These are phyloP conservation scores for Venturia aucupariae DNA, from an alignment of 2,329 filamentous ascomycete species.

Conservation along the genomic window DNA sequence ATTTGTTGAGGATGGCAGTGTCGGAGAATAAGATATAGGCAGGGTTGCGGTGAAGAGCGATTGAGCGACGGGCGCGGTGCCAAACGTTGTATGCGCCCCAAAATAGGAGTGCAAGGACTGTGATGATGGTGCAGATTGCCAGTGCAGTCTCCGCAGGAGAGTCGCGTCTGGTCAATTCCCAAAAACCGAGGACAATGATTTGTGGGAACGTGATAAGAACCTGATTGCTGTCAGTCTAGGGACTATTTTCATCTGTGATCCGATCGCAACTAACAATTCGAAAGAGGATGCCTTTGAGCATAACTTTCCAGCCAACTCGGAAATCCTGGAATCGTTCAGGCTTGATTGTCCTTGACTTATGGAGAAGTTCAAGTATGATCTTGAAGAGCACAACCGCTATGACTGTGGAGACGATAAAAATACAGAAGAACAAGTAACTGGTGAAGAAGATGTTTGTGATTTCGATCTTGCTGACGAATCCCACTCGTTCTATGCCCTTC, in stretches of 20 bases:
- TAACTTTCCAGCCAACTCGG: slow-evolving; percentile 84
- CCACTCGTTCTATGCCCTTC: slow-evolving; percentile 78
- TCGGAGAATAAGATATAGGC: slow-evolving; percentile 97
- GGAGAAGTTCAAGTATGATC: slow-evolving; percentile 64
- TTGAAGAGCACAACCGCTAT: slow-evolving; percentile 72
- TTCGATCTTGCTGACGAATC: slow-evolving; percentile 78
- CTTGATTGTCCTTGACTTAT: slow-evolving; percentile 69
- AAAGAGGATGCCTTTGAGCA: slow-evolving; percentile 89
- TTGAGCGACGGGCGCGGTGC: slow-evolving; percentile 76
- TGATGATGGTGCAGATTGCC: slow-evolving; percentile 79
- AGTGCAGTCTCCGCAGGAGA: slow-evolving; percentile 79
- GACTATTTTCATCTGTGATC: background rate
- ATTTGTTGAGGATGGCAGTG: slow-evolving; percentile 88
- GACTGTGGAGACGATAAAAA: slow-evolving; percentile 69
- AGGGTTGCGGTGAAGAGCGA: slow-evolving; percentile 87
- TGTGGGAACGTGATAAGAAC: slow-evolving; percentile 84
- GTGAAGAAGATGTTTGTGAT: slow-evolving; percentile 90
- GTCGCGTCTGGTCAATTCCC: slow-evolving; percentile 82
- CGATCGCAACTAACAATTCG: slow-evolving; percentile 46
- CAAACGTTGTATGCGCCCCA: slow-evolving; percentile 91
- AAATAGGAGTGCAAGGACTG: slow-evolving; percentile 64
- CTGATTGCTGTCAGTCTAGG: background rate
- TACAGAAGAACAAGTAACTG: slow-evolving; percentile 76
- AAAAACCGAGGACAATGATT: slow-evolving; percentile 81
- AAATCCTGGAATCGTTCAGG: slow-evolving; percentile 84